These are phyloP conservation scores for Papilionanthe hybrid DNA, from an alignment of 116 monocot genomes.

Conservation along the genomic window DNA sequence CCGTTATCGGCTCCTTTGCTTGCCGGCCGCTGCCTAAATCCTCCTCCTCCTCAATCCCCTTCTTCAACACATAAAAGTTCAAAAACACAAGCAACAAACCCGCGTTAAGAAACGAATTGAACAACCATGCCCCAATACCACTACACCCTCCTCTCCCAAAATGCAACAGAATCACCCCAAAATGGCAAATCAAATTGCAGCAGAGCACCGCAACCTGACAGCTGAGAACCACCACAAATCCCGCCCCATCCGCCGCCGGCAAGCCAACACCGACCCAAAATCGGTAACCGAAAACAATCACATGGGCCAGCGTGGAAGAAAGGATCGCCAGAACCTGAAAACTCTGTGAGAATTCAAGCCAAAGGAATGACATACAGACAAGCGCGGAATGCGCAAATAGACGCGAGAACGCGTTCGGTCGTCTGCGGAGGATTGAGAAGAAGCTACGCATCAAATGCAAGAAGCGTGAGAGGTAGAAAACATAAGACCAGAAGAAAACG, in stretches of 20 bases:
- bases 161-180: conserved; percentile 48
- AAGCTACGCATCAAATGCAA: conserved; percentile 60
- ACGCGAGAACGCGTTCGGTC: conserved; percentile 20
- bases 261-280: conserved; percentile 32
- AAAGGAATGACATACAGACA: conserved; percentile 71
- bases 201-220: conserved; percentile 45
- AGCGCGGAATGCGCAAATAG: conserved; percentile 42
- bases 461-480: conserved; percentile 84
- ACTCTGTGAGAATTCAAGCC: conserved; percentile 97
- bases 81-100: conserved; percentile 41
- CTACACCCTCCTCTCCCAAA: conserved; percentile 58
- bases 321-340: conserved; percentile 72
- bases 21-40: neutral
- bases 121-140: conserved; percentile 60
- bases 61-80: conserved; percentile 25
- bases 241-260: conserved; percentile 13
- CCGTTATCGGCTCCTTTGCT: neutral
- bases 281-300: conserved; percentile 22
- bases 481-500: conserved; percentile 95
- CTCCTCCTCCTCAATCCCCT: conserved; percentile 10
- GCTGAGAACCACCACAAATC: conserved; percentile 21
- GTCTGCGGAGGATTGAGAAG: conserved; percentile 52
- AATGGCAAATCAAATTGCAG: conserved; percentile 56
- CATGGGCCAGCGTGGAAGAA: conserved; percentile 44
- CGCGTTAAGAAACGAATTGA: conserved; percentile 57